A percentile compares a stretch with the other conserved stretches of the same genome.
Conservation (phyloP, 2,329 filamentous ascomycete genomes). For the Coleophoma crateriformis region DNA sequence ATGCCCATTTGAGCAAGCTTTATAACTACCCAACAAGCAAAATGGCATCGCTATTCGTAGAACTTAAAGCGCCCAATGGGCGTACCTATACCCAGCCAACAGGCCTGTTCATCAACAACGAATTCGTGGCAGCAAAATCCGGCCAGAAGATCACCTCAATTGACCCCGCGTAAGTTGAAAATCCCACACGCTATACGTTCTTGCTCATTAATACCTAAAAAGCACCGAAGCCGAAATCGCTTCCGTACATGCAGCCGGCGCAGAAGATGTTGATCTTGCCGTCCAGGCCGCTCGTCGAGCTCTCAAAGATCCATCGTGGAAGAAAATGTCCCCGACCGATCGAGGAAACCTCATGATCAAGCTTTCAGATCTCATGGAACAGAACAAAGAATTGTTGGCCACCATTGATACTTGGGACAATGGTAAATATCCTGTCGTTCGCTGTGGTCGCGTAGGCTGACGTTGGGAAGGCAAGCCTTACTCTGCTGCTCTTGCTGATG, state of each 20-base stretch:
- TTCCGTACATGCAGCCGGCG: constrained; percentile 61
- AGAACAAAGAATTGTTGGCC: constrained; percentile 53
- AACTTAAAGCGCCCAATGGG: constrained; percentile 59
- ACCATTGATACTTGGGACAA: constrained; percentile 66
- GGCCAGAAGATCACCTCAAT: constrained; percentile 59
- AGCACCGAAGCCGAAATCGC: constrained; percentile 60
- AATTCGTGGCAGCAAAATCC: constrained; percentile 61
- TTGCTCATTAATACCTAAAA: not conserved
- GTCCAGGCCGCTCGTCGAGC: constrained; percentile 62
- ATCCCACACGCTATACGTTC: constrained; percentile 1
- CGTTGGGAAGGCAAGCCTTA: constrained; percentile 62
- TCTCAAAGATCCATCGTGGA: constrained; percentile 60
- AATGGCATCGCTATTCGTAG: not conserved
- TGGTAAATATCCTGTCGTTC: constrained; percentile 46
- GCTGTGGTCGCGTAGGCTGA: constrained; percentile 67
- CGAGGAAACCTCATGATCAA: constrained; percentile 63
- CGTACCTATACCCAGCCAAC: constrained; percentile 62
- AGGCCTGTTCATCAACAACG: constrained; percentile 74
- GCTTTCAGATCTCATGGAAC: constrained; percentile 61
- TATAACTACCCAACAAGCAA: not conserved
- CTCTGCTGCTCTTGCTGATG: constrained; percentile 52
- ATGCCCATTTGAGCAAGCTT: too few relatives aligned
- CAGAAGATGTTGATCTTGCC: constrained; percentile 60
- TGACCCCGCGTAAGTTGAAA: constrained; percentile 53
- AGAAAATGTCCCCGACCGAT: constrained; percentile 55